Evolutionary conservation across 345 rosid genomes (phyloP), one percentile per base, ranked within the genome.

Genomic region (Camelina laxa): DNA sequence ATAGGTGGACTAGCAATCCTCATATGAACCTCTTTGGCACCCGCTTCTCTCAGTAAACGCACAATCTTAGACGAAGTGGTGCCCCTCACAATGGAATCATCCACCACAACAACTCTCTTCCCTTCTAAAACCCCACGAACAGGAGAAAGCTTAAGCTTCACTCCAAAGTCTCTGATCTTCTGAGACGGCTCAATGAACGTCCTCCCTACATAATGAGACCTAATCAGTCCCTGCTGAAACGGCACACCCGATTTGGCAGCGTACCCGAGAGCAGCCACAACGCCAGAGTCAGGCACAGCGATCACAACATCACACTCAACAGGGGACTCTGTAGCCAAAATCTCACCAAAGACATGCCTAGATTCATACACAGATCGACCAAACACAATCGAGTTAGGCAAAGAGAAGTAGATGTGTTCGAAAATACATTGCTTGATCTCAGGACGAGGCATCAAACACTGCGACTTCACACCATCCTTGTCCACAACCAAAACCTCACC

Each of bases 1-100:
- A 90, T 89, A 9, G 97, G 97, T 10, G 99, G 99, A 69, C 99
- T 92, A 0, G 99, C 99, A 3, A 95, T 92, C 80, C 97, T 89
- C 97, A 90, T 95, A 60, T 92, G 99, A 73, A 95, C 93, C 82
- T 92, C 97, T 74, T 87, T 95, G 1, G 96, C 99, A 6, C 97
- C 99, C 0, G 99, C 87, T 75, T 91, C 97, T 71, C 87, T 87
- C n/a, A 95, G 59, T 79, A 95, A 44, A 67, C 97, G 80, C 51
- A 95, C 97, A 27, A 95, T 92, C 81, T 95, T 95, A 0, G 97
- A 91, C 0, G 96, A 95, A 0, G 99, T 92, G 6, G 97, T 92
- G 35, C 97, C 99, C 80, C 99, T 85, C 45, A 92, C 97, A 9
- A 90, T 95, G 0, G 99, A 95, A 74, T 95, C 99, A 49, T 92